Evolutionary conservation across 192 early-diverging fungal species (phyloP), one percentile per base, ranked within the genome.

Genomic region (Linnemannia schmuckeri): DNA sequence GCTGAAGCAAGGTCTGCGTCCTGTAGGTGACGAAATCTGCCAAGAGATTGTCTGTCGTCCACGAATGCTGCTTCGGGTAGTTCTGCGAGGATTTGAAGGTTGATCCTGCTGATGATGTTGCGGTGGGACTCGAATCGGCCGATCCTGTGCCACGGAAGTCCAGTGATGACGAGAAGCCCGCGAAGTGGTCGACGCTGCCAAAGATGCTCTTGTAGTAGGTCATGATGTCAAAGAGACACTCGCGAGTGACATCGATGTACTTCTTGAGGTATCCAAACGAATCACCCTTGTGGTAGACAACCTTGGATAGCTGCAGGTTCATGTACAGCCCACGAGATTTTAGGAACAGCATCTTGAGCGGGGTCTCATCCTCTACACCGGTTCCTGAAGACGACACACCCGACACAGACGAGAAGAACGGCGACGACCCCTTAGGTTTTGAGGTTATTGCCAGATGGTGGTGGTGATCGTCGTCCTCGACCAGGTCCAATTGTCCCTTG

Each of bases 161-260:
- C 15, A 57, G 22, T 13, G 80, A 73, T 52, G 79, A 77, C 2
- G 72, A 81, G 38, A 71, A 73, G 33, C 78, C 72, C 10, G 79
- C 78, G 57, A 75, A 83, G n/a, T 87, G 41, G 46, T 86, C 75
- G n/a, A 73, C 47, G 18, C 80, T 82, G 8, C 90, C 87, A 81
- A 97, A 97, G 41, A 97, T 94, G 44, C 93, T 93, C 73, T 92
- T 94, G 80, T 95, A 97, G 70, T 97, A 96, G 18, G 93, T 95
- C 70, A 96, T 90, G 57, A 96, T 95, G 76, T 97, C 96, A 84
- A 96, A 94, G 66, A 97, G 91, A 75, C 93, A 90, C 78, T 96
- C 96, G 61, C 96, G 91, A n/a, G 93, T 91, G 5, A 95, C 88
- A 82, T 97, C 96, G 44, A 96, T 92, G 75, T 95, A 96, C 76